phyloP scores from a whole-genome alignment of 371 early-diverging fungal genomes.

The Vairimorpha necatrix region DNA sequence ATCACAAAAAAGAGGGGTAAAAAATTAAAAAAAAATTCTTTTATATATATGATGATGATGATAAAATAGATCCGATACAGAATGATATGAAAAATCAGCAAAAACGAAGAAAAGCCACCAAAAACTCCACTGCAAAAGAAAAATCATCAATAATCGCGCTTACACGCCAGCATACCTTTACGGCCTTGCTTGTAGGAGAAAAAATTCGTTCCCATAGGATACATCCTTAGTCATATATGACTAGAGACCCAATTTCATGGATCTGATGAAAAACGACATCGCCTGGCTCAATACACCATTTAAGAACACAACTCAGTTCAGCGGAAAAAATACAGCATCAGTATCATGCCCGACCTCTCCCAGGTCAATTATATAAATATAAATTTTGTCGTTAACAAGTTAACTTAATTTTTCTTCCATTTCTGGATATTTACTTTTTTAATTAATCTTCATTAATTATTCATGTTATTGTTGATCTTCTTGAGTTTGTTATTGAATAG shows the following conservation, averaged over 20 bases:
- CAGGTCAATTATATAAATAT: not conserved
- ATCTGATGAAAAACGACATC: too few relatives aligned
- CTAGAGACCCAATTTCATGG: too few relatives aligned
- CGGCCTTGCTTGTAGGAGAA: not conserved
- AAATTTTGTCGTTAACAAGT: not conserved
- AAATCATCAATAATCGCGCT: too few relatives aligned
- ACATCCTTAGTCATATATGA: not conserved
- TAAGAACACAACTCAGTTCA: conserved; percentile 8
- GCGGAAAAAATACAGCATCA: not conserved
- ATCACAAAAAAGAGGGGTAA: too few relatives aligned
- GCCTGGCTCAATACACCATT: conserved; percentile 6
- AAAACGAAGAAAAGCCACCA: too few relatives aligned
- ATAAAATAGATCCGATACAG: too few relatives aligned
- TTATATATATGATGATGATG: too few relatives aligned
- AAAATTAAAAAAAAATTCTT: too few relatives aligned
- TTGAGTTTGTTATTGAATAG: not conserved
- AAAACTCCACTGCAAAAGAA: too few relatives aligned
- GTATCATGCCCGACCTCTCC: conserved; percentile 9
- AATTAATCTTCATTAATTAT: not conserved
- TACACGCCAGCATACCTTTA: too few relatives aligned
- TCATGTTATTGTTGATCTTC: not conserved
- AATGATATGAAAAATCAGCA: not conserved
- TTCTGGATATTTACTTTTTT: not conserved
- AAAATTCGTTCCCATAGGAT: not conserved
- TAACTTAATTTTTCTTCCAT: conserved; percentile 3